These are phyloP conservation scores for Clarireedia paspali DNA, from an alignment of 2,329 filamentous ascomycete genomes.

Conservation along the genomic window DNA sequence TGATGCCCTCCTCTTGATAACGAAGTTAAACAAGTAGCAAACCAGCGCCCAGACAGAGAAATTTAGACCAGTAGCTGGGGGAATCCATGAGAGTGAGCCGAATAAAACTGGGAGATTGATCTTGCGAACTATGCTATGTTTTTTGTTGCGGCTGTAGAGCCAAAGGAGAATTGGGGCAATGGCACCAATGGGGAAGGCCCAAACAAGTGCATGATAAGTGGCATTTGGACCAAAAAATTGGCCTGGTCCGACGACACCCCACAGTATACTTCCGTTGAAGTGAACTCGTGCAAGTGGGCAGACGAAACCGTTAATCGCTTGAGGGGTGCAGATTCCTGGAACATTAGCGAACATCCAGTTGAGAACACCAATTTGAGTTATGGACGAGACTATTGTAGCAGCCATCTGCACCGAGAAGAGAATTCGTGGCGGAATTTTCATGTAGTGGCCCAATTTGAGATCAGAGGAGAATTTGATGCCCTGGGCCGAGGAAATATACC, in stretches of 20 bases:
- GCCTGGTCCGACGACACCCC: slow-evolving; percentile 77
- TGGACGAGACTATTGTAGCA: slow-evolving; percentile 65
- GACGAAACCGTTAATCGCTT: slow-evolving; percentile 80
- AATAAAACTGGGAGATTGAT: slow-evolving; percentile 80
- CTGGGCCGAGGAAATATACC: slow-evolving; percentile 82
- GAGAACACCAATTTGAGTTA: slow-evolving; percentile 76
- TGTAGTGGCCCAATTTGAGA: slow-evolving; percentile 80
- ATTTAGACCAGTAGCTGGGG: slow-evolving; percentile 78
- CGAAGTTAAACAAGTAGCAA: slow-evolving; percentile 76
- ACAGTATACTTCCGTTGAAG: slow-evolving; percentile 84
- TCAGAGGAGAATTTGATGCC: slow-evolving; percentile 85
- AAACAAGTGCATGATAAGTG: slow-evolving; percentile 69
- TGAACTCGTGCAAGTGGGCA: slow-evolving; percentile 82
- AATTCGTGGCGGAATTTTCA: slow-evolving; percentile 77
- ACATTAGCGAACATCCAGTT: slow-evolving; percentile 88
- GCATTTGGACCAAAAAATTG: slow-evolving; percentile 75
- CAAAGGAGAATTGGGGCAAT: slow-evolving; percentile 68
- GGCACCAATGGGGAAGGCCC: slow-evolving; percentile 73
- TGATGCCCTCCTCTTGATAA: slow-evolving; percentile 58
- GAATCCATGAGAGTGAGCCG: slow-evolving; percentile 78
- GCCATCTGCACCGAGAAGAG: slow-evolving; percentile 72
- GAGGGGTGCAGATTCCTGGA: slow-evolving; percentile 65
- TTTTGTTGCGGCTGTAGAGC: slow-evolving; percentile 55
- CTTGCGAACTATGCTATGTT: slow-evolving; percentile 59
- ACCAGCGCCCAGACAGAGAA: slow-evolving; percentile 83